Evolutionary conservation across 768 basidiomycete species (phyloP).

Genomic region (Pholiota molesta): DNA sequence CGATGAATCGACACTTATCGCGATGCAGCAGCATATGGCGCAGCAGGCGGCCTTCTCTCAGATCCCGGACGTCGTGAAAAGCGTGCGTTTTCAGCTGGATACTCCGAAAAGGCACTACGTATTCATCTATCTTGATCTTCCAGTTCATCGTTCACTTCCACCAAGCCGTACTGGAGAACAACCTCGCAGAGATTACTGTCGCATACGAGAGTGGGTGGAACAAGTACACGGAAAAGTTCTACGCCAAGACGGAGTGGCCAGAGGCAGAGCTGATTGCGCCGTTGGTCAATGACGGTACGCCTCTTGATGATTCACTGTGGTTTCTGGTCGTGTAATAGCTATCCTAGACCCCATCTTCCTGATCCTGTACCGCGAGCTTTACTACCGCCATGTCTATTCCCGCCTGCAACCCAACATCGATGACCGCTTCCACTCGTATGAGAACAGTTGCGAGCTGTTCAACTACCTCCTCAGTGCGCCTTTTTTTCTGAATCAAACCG

Average conservation of each 20-base stretch:
- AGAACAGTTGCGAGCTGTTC: conserved; percentile 98
- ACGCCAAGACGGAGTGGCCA: conserved; percentile 94
- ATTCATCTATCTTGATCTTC: conserved; percentile 10
- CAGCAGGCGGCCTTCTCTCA: conserved; percentile 82
- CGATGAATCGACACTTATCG: conserved; percentile 68
- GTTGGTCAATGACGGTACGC: conserved; percentile 87
- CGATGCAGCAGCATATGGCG: conserved; percentile 83
- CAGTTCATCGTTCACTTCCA: conserved; percentile 97
- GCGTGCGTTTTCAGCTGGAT: conserved; percentile 48
- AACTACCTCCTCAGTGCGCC: conserved; percentile 91
- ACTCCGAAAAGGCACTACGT: conserved; percentile 3
- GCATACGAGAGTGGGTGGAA: conserved; percentile 99
- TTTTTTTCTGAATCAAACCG: neutral
- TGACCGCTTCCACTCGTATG: conserved; percentile 97
- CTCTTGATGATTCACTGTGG: neutral
- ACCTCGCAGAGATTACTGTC: conserved; percentile 86
- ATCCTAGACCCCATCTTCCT: conserved; percentile 84
- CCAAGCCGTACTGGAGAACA: conserved; percentile 89
- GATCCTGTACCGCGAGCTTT: conserved; percentile 94
- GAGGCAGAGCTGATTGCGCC: conserved; percentile 96
- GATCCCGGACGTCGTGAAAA: conserved; percentile 89
- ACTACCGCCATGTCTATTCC: conserved; percentile 95
- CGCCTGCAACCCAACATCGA: conserved; percentile 94
- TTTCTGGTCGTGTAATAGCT: neutral
- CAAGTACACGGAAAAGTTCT: conserved; percentile 94